A percentile compares a stretch with the other conserved stretches of the same genome.
Conservation (phyloP, 805 yeast species). For the Metschnikowia picachoensis region DNA sequence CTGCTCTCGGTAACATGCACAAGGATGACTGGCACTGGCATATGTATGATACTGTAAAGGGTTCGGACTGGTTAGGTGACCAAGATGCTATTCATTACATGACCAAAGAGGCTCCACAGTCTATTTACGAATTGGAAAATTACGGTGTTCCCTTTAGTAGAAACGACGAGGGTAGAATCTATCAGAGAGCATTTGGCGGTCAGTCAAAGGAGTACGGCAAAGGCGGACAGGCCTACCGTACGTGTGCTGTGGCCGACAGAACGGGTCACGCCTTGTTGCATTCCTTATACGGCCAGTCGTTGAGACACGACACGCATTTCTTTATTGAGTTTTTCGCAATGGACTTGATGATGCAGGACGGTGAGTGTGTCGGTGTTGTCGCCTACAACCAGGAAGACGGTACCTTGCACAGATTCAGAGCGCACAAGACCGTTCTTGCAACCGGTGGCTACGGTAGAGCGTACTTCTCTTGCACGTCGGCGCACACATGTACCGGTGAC, state of each 20-base stretch:
- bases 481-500: conserved; percentile 99
- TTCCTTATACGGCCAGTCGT: conserved; percentile 92
- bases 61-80: conserved; percentile 99
- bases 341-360: conserved; percentile 92
- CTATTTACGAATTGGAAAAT: conserved; percentile 95
- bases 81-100: conserved; percentile 98
- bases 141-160: conserved; percentile 98
- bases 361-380: conserved; percentile 93
- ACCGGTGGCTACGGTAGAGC: conserved; percentile 99
- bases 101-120: conserved; percentile 96
- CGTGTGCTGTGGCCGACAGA: conserved; percentile 99
- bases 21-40: conserved; percentile 99
- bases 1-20: conserved; percentile 98
- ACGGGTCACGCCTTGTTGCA: conserved; percentile 97
- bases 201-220: conserved; percentile 93
- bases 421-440: conserved; percentile 94
- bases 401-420: conserved; percentile 94
- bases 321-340: conserved; percentile 96
- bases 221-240: conserved; percentile 99
- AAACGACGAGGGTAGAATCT: conserved; percentile 93
- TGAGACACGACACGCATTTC: conserved; percentile 95
- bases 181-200: conserved; percentile 99
- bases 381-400: conserved; percentile 99
- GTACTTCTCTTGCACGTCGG: conserved; percentile 97
- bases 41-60: conserved; percentile 98